These are phyloP conservation scores for Chromera velia DNA, from an alignment of 73 alveolate genomes.

Conservation along the genomic window DNA sequence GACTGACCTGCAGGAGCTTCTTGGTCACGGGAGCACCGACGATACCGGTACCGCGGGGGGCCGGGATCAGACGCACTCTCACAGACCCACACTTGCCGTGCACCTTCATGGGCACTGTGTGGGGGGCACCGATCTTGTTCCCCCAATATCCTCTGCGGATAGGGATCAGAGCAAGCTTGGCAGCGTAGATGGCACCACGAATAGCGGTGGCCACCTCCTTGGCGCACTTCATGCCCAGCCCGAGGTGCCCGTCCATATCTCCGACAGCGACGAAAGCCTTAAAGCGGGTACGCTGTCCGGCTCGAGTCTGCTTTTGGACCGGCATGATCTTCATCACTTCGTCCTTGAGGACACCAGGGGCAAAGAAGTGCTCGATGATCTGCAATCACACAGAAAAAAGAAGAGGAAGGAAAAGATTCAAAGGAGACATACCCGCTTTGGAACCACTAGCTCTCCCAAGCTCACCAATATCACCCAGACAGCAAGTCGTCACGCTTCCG, in stretches of 20 bases:
- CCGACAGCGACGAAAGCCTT: slow-evolving; percentile 99
- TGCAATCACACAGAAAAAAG: neutral
- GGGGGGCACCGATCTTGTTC: slow-evolving; percentile 96
- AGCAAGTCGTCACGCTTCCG: slow-evolving; percentile 57
- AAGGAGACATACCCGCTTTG: too few relatives aligned
- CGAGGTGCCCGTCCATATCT: slow-evolving; percentile 95
- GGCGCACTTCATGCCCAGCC: slow-evolving; percentile 98
- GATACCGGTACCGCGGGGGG: slow-evolving; percentile 99
- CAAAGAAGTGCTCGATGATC: slow-evolving; percentile 66
- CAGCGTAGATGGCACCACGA: slow-evolving; percentile 96
- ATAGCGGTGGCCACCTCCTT: slow-evolving; percentile 87
- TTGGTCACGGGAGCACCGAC: slow-evolving; percentile 99
- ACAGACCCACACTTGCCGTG: slow-evolving; percentile 99
- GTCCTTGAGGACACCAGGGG: slow-evolving; percentile 83
- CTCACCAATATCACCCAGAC: too few relatives aligned
- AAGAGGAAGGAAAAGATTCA: too few relatives aligned
- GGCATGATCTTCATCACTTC: slow-evolving; percentile 97
- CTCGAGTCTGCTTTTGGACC: slow-evolving; percentile 98
- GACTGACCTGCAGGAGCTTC: slow-evolving; percentile 64
- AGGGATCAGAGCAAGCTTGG: slow-evolving; percentile 96
- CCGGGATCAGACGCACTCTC: slow-evolving; percentile 98
- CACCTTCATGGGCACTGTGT: slow-evolving; percentile 95
- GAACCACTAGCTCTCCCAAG: too few relatives aligned
- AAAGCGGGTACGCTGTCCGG: slow-evolving; percentile 99
- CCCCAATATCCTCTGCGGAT: slow-evolving; percentile 99